Base-by-base conservation (phyloP, 192 early-diverging fungal species). In the Chytriomyces hyalinus region DNA sequence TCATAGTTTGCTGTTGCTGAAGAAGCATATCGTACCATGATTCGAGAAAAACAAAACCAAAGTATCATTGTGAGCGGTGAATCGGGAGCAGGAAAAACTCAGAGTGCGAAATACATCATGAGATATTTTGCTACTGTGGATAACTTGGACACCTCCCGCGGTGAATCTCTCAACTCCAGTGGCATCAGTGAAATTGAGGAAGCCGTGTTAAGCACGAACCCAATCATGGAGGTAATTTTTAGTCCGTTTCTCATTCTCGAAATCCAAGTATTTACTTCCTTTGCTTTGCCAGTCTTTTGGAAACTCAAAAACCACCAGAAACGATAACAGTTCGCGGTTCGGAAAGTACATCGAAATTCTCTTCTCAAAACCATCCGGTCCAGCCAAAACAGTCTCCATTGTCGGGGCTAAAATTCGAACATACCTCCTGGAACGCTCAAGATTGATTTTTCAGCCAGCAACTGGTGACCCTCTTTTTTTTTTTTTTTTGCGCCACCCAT, bases 291-390 rank as follows among this genome's bases (percentile, higher is more conserved):
- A 90, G 86, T 83, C 97, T 47, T 99, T 99, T 82, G 97, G 97
- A 78, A 99, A 99, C 84, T 96, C 97, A 28, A 99, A 99, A 83
- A 99, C 97, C 8, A 98, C 97, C 6, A 85, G 97, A 79, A 99
- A 99, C 88, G 97, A 99, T 85, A 99, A 99, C 88, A 91, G 89
- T 72, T 98, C 96, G 61, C 92, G 97, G 20, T 99, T 99, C 80
- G 97, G 97, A 72, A 99, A 99, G 88, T 99, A 97, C 84, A 93
- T 96, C 73, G 96, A 98, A 80, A 97, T 99, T 79, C 86, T 95
- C 77, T 99, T 99, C 83, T 91, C 92, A 78, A 91, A 92, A 67
- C 77, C 77, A 10, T 15, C 7, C 43, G 46, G 43, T 4, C 49
- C 78, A 15, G 79, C 75, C 44, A 75, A 78, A n/a, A 62, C 68